Base-by-base conservation (phyloP, 1,284 basidiomycete genomes). In the Ustilago sp. region DNA sequence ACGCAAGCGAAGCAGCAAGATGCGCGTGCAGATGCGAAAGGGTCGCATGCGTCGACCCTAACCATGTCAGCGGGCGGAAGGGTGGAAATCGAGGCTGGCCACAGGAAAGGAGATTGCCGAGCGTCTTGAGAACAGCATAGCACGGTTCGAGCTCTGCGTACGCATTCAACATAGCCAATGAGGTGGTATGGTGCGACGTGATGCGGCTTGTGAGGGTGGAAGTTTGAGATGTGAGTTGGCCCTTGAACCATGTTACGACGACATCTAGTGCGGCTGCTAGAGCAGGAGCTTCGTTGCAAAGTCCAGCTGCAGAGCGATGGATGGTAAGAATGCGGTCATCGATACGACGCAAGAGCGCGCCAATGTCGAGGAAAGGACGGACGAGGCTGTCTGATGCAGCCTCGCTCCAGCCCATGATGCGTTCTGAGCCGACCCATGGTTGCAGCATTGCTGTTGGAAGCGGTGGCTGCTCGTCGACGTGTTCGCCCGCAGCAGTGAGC, bases 21-120 rank as follows among this genome's bases (percentile, higher is more conserved):
- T 81, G 73, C 15, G 80, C 63, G 31, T 81, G 71, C 34, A 80
- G 60, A 54, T 80, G 70, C 36, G 78, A 73, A 3, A 80, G 70
- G 13, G 63, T 68, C 4, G 59, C 62, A 36, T 68, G 63, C 1
- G 68, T 69, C 0, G 68, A 58, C 8, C 52, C 60, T 28, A 77
- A 70, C 70, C 70, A 78, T 0, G 57, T 28, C 13, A 78, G 59
- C 15, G 68, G 64, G 11, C 68, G 58, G 38, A 71, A 78, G 19
- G 69, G 77, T 35, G 67, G 69, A 8, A 57, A 19, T 8, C 69
- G 51, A 12, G 68, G 63, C 34, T 77, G 66, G n/a, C 56, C 65
- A 41, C 63, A 69, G 1, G 75, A 71, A 28, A 72, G 55, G 34
- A 71, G 68, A 36, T 72, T 67, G 47, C 63, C 71, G 12, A 74